Conservation (phyloP, 2,329 filamentous ascomycete species). For the Metarhizium robertsii region DNA sequence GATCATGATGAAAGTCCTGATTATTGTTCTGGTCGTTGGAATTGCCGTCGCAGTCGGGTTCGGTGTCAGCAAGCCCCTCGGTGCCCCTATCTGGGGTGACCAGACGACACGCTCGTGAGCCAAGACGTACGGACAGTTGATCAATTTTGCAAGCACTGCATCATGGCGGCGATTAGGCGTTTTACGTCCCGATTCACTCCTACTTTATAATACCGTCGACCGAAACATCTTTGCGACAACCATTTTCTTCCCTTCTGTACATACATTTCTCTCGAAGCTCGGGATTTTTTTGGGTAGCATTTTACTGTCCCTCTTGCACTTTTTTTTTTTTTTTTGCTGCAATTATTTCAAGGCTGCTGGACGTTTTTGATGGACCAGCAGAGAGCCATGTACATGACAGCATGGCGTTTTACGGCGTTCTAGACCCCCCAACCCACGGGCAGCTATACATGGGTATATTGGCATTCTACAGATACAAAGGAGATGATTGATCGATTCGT, state of each 20-base stretch:
- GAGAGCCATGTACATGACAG: conserved; percentile 3
- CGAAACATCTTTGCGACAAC: neutral
- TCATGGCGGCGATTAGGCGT: neutral
- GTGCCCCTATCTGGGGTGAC: conserved; percentile 47
- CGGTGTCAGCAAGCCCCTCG: conserved; percentile 51
- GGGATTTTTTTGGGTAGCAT: neutral
- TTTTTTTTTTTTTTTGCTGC: neutral
- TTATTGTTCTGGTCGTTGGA: conserved; percentile 42
- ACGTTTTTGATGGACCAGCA: neutral
- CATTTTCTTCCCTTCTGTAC: neutral
- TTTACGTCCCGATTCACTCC: neutral
- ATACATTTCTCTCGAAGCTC: neutral
- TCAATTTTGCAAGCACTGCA: neutral
- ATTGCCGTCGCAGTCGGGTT: conserved; percentile 47
- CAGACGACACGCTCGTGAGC: conserved; percentile 3
- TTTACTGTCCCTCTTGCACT: neutral
- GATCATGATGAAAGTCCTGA: conserved; percentile 44
- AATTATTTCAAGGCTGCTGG: neutral
- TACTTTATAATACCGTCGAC: conserved; percentile 4
- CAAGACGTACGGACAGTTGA: conserved; percentile 7
- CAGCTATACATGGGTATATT: conserved; percentile 1
- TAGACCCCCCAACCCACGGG: neutral
- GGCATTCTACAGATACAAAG: neutral
- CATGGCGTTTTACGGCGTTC: conserved; percentile 5
- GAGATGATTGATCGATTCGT: neutral